Percentiles rank a stretch among this genome's conserved stretches.
These are phyloP conservation scores for Ustilago bromivora DNA, from an alignment of 1,284 basidiomycete species.

Conservation along the genomic window DNA sequence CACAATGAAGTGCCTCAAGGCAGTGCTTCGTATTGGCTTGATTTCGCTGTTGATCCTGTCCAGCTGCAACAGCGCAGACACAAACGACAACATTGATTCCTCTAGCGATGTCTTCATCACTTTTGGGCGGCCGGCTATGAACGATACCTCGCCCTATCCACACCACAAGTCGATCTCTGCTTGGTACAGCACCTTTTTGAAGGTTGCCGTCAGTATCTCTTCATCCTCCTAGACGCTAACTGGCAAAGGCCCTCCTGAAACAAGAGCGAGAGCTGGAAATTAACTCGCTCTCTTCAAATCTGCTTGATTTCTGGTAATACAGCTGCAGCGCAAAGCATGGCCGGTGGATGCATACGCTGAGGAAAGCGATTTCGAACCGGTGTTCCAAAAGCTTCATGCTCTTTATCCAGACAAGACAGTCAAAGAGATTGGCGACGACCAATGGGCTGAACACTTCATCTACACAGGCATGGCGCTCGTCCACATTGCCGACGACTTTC, in stretches of 20 bases:
- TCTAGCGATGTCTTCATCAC: slow-evolving; percentile 32
- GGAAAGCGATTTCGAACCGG: slow-evolving; percentile 32
- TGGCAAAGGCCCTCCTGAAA: neutral
- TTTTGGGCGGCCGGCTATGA: slow-evolving; percentile 27
- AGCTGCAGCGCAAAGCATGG: slow-evolving; percentile 40
- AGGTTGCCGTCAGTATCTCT: slow-evolving; percentile 24
- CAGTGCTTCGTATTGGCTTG: neutral
- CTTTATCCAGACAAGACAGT: slow-evolving; percentile 22
- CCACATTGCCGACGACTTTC: slow-evolving; percentile 13
- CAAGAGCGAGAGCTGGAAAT: neutral
- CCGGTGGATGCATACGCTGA: slow-evolving; percentile 37
- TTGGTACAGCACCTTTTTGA: slow-evolving; percentile 37
- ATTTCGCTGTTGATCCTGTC: slow-evolving; percentile 1
- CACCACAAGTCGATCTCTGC: slow-evolving; percentile 37
- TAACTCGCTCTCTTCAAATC: neutral
- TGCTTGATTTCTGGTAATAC: neutral
- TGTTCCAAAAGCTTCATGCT: slow-evolving; percentile 24
- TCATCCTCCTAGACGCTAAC: neutral
- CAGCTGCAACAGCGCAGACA: neutral
- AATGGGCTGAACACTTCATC: slow-evolving; percentile 42
- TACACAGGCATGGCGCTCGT: slow-evolving; percentile 24
- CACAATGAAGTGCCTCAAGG: neutral
- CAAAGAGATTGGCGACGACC: slow-evolving; percentile 28
- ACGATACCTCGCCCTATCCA: slow-evolving; percentile 26
- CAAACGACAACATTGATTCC: slow-evolving; percentile 5